Evolutionary conservation across 2,329 filamentous ascomycete species (phyloP), one percentile per base, ranked within the genome.

Genomic region (Drechslerella dactyloides): DNA sequence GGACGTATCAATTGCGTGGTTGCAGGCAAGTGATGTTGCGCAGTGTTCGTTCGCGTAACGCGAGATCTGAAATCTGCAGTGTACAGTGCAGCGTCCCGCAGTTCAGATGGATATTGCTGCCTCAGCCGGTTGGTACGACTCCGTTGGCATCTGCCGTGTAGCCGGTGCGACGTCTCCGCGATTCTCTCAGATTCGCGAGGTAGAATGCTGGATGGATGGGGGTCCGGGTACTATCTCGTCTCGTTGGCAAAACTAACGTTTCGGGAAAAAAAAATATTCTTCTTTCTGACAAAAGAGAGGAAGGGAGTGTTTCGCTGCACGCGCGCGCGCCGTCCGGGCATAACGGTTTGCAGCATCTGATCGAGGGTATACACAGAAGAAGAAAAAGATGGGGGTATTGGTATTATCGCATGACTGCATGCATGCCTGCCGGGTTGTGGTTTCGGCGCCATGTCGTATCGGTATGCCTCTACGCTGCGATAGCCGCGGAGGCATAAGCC

Each of bases 401-500:
- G 37, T 42, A 42, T 42, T 42, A 42, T 42, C 37, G 37, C 37
- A 42, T 42, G 37, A 42, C 37, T 42, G 37, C 13, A 42, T 42
- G 37, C 37, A 42, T 42, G 37, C 37, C 37, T 42, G 37, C 37
- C 37, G n/a, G n/a, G 37, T 17, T 42, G 37, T 42, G 37, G 37
- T 42, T 13, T 42, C n/a, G 37, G 37, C 37, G 37, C 37, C 37
- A 17, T 42, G 37, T 42, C 37, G 37, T 42, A n/a, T n/a, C n/a
- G n/a, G n/a, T n/a, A n/a, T n/a, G 37, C 37, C 37, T 42, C 37
- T 42, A 13, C 37, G 13, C 11, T 17, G 11, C 7, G 7, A 37
- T 37, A 42, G 15, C 37, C 37, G 37, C 37, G 15, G 37, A 42
- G 15, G 37, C 27, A 4, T 3, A 33, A 33, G 37, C 37, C 3